Base-by-base conservation (phyloP, 1,139 yeast species). In the Geotrichum macrosporum region DNA sequence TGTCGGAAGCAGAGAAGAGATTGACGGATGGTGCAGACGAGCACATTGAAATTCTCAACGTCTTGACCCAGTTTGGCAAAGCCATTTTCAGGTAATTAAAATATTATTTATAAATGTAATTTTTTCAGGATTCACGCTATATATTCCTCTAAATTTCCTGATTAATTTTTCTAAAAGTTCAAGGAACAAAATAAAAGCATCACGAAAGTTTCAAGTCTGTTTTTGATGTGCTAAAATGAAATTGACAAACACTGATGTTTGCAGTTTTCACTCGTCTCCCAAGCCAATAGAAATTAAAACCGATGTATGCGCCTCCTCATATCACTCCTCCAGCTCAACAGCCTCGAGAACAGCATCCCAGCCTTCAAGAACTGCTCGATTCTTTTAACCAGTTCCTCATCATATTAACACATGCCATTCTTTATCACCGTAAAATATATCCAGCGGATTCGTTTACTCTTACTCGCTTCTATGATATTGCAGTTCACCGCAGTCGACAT, bases 11-110 rank as follows among this genome's bases (percentile, higher is more conserved):
- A 0, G 98, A 94, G 63, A 74, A 78, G 46, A 74, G 81, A 50
- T 70, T 94, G 51, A 76, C 81, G 46, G 87, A 81, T 60, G 98
- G 99, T 13, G 79, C 96, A 3, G 95, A 88, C 61, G 99, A 94
- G 62, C 89, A 84, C 52, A 69, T 94, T 31, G 96, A 87, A 59
- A 63, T 94, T 30, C 72, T 92, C 55, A 84, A 86, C 57, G 71
- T 88, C 55, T 67, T 81, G 47, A 66, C 82, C 45, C 77, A 80
- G 56, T 69, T 86, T 32, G 57, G 65, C 12, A 47, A 35, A 24
- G 39, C 34, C 3, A 39, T 8, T 44, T 40, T 31, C 40, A 37
- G 18, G 2, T 16, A 30, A 12, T 29, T 9, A 35, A 15, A 15
- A n/a, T n/a, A n/a, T n/a, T n/a, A 19, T 35, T 19, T 26, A 15